Evolutionary conservation across 371 early-diverging fungal species (phyloP).

Genomic region (Mortierella sp.): DNA sequence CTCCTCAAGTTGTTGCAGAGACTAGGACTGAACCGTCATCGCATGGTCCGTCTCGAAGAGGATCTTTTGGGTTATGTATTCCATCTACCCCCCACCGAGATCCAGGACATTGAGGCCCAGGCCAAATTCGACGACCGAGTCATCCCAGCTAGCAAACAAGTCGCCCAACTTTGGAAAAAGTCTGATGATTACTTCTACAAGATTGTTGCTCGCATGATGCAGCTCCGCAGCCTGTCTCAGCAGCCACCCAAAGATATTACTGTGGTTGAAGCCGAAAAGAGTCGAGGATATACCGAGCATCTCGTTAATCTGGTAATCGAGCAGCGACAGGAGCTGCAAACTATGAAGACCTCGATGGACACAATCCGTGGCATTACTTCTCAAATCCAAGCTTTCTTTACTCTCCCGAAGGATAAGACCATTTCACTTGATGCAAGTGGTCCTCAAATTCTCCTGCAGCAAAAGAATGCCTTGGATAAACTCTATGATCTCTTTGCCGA

Average conservation of each 20-base stretch:
- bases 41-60: conserved; percentile 55
- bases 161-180: conserved; percentile 68
- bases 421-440: conserved; percentile 35
- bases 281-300: conserved; percentile 79
- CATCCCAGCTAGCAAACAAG: conserved; percentile 46
- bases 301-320: conserved; percentile 72
- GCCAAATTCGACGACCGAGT: conserved; percentile 44
- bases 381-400: conserved; percentile 48
- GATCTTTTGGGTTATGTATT: conserved; percentile 60
- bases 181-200: conserved; percentile 82
- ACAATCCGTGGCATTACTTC: conserved; percentile 48
- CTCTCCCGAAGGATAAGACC: conserved; percentile 26
- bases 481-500: conserved; percentile 59
- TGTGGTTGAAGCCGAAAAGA: conserved; percentile 76
- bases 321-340: conserved; percentile 66
- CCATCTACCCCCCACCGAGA: conserved; percentile 55
- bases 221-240: conserved; percentile 69
- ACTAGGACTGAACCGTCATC: conserved; percentile 80
- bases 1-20: conserved; percentile 84
- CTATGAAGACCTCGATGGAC: conserved; percentile 48
- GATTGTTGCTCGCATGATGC: conserved; percentile 76
- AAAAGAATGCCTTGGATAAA: conserved; percentile 66
- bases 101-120: conserved; percentile 54
- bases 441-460: conserved; percentile 56
- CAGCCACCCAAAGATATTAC: conserved; percentile 80